Base-by-base conservation (phyloP, 768 basidiomycete genomes). In the Candolleomyces aberdarensis region DNA sequence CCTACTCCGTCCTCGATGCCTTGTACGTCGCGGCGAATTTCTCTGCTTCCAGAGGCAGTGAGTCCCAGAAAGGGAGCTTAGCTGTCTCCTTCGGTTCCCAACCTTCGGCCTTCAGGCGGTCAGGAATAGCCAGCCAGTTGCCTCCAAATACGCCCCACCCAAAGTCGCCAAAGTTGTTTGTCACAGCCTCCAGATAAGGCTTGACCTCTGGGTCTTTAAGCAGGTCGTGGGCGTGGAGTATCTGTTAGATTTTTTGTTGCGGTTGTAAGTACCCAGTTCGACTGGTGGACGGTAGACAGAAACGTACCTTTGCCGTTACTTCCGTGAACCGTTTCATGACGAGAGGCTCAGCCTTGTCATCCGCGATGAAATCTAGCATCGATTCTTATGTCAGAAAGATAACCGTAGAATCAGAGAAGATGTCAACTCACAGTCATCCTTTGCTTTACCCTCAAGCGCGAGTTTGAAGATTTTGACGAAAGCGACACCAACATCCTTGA, bases 11-110 rank as follows among this genome's bases (percentile, higher is more conserved):
- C 36, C 36, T 36, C 36, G 36, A 36, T 36, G 36, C 36, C 36
- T 36, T 36, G 11, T 36, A 36, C 36, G 36, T 36, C 64, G 72
- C 75, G 3, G 79, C 72, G 0, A 82, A 66, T 56, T 76, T 76
- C 65, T 70, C 77, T 32, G 85, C 76, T 41, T 78, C 77, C 8
- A 72, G 73, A 87, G 86, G 91, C 55, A 83, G 80, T 17, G 69
- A 68, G 1, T 75, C 75, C 52, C 77, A 69, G 48, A 77, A 70
- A 61, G 91, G 80, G 62, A 78, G 69, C 32, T 74, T 75, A 64
- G 88, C 85, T 9, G 89, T 67, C 7, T 78, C 71, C 57, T 78
- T 73, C 22, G 91, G 63, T 57, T 81, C 78, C 3, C 79, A 63
- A 1, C 64, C 66, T 6, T 19, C 68, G 46, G 26, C 51, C 54